Evolutionary conservation across 1,284 basidiomycete genomes (phyloP).

Genomic region (Amylostereum areolatum): DNA sequence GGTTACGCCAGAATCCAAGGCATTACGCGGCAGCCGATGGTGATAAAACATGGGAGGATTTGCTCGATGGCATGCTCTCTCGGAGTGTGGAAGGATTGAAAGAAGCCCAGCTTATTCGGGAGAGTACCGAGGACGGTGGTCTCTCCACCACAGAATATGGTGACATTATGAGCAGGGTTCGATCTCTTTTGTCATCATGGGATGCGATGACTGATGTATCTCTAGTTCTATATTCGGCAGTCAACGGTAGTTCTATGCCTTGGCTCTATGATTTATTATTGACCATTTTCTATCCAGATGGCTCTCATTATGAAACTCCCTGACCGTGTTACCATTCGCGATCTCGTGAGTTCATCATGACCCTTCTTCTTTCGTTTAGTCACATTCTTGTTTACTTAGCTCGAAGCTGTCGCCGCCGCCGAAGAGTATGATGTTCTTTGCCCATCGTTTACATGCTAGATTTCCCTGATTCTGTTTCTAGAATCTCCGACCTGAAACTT

Average conservation of each 20-base stretch:
- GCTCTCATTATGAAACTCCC: constrained; percentile 54
- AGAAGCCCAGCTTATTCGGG: constrained; percentile 53
- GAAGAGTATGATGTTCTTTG: constrained; percentile 51
- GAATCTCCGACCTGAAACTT: constrained; percentile 60
- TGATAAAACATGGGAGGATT: constrained; percentile 61
- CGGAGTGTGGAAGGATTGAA: constrained; percentile 58
- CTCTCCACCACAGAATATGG: constrained; percentile 67
- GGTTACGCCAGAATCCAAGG: constrained; percentile 76
- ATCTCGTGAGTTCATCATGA: constrained; percentile 46
- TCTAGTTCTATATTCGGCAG: constrained; percentile 68
- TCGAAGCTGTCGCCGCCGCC: constrained; percentile 57
- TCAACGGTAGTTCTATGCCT: constrained; percentile 42
- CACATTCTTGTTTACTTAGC: constrained; percentile 29
- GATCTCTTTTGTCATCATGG: constrained; percentile 5
- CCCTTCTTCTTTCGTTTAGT: constrained; percentile 3
- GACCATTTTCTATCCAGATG: constrained; percentile 45
- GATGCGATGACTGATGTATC: constrained; percentile 3
- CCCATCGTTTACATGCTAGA: constrained; percentile 2
- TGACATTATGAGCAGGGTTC: constrained; percentile 80
- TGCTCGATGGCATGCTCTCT: constrained; percentile 66
- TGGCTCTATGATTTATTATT: neutral
- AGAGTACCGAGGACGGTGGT: constrained; percentile 26
- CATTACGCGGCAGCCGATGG: constrained; percentile 62
- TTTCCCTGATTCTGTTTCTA: constrained; percentile 20
- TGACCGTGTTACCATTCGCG: constrained; percentile 45